Evolutionary conservation across 108 stramenopile genomes (phyloP).

Genomic region (Fistulifera solaris): DNA sequence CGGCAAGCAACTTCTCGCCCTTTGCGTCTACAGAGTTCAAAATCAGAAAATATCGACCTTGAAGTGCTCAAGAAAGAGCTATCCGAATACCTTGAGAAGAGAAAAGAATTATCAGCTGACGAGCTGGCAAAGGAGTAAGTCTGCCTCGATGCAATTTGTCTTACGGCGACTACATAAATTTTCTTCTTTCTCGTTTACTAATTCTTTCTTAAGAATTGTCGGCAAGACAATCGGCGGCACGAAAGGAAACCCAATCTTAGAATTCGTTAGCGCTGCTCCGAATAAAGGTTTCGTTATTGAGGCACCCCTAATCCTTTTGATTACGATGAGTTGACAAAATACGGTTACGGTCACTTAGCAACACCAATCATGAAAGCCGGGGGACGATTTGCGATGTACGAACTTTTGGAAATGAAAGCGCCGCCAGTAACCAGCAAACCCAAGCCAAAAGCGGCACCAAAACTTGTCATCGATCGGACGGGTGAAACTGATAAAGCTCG

Average conservation of each 20-base stretch:
- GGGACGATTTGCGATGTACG: slow-evolving; percentile 64
- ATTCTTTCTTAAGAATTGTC: no score
- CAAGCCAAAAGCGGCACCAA: slow-evolving; percentile 33
- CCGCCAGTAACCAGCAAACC: slow-evolving; percentile 22
- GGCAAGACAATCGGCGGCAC: slow-evolving; percentile 66
- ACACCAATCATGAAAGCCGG: slow-evolving; percentile 74
- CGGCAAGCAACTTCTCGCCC: no score
- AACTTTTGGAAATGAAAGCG: slow-evolving; percentile 52
- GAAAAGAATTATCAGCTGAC: slow-evolving; percentile 60
- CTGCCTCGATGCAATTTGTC: not conserved
- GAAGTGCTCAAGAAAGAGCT: slow-evolving; percentile 63
- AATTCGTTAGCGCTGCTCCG: slow-evolving; percentile 66
- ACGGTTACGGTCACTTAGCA: slow-evolving; percentile 47
- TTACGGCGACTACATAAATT: no score
- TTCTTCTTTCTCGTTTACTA: no score
- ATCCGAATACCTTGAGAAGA: slow-evolving; percentile 46
- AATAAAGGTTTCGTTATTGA: slow-evolving; percentile 54
- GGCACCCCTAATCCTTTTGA: slow-evolving; percentile 58
- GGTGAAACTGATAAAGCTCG: slow-evolving; percentile 61
- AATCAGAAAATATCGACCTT: slow-evolving; percentile 3
- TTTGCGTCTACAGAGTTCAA: not conserved
- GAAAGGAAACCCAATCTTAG: slow-evolving; percentile 61
- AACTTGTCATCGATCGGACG: slow-evolving; percentile 62
- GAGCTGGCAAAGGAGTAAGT: slow-evolving; percentile 46
- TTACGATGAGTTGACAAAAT: slow-evolving; percentile 65